Base-by-base conservation (phyloP, 176 grass and related monocot species). In the Musa acuminata region DNA sequence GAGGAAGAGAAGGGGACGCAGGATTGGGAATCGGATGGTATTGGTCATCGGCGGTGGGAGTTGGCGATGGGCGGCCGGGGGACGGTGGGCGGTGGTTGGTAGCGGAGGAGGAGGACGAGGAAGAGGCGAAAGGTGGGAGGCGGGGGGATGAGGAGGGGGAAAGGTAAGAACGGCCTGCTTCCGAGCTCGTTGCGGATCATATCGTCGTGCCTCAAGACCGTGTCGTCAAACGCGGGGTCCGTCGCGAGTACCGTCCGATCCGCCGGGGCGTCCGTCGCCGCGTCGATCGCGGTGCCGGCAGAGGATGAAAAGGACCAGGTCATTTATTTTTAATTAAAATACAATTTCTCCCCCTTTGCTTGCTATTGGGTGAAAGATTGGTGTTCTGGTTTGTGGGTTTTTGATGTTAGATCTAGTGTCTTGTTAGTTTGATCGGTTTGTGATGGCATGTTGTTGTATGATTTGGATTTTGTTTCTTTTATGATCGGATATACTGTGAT, bases 291-390 rank as follows among this genome's bases (percentile, higher is more conserved):
- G 21, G 53, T 82, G 1, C 91, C 86, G 19, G 73, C 88, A 0
- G 88, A 99, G 84, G 96, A 94, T 72, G 96, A 99, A 88, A 99
- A 99, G 80, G 96, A 99, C 78, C 91, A 95, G 91, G 96, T 99
- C 49, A 22, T 20, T 35, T 35, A 35, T 14, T 26, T 72, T 22
- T 51, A 13, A 8, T 50, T 10, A 49, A 17, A 20, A 11, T 13
- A 12, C 52, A 27, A 21, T 51, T n/a, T 9, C 23, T 54, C n/a
- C n/a, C 64, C 4, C 58, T 83, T 76, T 69, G 53, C 72, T 79
- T 74, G 13, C 48, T 64, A 1, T 27, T 72, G n/a, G 2, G 29
- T 11, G 69, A 26, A 76, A 82, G 26, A 77, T 69, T 67, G 69
- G 24, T 71, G 72, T 17, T 72, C 67, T 58, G 14, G 19, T n/a